Conservation (phyloP, 192 early-diverging fungal species). For the Linnemannia elongata region DNA sequence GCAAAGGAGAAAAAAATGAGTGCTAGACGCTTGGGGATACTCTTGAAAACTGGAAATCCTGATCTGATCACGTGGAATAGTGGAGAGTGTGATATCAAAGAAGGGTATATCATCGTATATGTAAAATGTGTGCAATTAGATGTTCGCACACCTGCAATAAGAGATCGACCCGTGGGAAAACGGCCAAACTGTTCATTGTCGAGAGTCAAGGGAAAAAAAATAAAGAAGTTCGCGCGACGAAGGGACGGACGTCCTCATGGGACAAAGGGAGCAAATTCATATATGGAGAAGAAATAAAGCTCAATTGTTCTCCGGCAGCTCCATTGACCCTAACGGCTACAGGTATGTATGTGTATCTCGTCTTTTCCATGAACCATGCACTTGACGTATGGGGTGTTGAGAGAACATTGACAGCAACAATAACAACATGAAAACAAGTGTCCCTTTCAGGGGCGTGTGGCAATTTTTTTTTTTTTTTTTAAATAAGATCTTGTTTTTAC, state of each 20-base stretch:
- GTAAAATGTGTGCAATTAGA: background rate
- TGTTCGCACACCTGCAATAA: background rate
- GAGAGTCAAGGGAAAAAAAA: background rate
- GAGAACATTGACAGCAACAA: background rate
- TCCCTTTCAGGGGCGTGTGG: background rate
- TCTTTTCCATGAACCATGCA: too few species aligned
- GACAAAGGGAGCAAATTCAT: too few species aligned
- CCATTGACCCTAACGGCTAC: background rate
- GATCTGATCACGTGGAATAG: background rate
- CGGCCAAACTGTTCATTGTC: background rate
- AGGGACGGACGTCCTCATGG: too few species aligned
- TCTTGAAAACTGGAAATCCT: background rate
- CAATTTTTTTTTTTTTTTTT: constrained; percentile 8
- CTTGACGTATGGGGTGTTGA: too few species aligned
- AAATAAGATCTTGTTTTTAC: background rate
- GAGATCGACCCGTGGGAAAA: background rate
- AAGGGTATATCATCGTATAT: background rate
- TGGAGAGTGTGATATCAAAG: background rate
- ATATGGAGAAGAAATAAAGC: background rate
- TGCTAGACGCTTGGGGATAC: background rate
- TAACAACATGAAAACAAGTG: background rate
- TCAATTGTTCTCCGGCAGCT: background rate
- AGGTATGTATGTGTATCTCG: background rate
- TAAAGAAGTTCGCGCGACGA: background rate
- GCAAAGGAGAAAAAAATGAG: background rate